Percentiles rank a stretch among this genome's conserved stretches.
Conservation (phyloP, 768 basidiomycete genomes). For the Lentinula guzmanii region DNA sequence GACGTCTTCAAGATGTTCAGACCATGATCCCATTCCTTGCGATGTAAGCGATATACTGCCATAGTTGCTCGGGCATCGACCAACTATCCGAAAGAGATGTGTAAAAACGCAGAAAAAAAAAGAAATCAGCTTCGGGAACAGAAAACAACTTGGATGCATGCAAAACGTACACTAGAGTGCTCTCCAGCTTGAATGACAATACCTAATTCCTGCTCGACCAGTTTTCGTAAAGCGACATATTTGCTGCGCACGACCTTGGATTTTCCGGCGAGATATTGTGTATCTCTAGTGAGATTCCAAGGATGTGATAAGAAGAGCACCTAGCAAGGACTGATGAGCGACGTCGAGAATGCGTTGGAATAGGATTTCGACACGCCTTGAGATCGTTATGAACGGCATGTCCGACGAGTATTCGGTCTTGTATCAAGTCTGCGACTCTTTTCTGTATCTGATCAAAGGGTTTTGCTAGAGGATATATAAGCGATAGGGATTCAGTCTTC, state of each 20-base stretch:
- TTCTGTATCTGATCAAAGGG: constrained; percentile 77
- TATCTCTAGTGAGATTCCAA: constrained; percentile 58
- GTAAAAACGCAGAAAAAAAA: neutral
- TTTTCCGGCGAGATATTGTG: constrained; percentile 56
- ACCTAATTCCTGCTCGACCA: constrained; percentile 75
- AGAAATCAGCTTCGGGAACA: neutral
- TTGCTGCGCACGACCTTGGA: constrained; percentile 56
- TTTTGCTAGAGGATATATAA: constrained; percentile 42
- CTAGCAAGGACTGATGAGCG: constrained; percentile 22
- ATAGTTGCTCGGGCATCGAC: constrained; percentile 93
- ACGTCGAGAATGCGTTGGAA: neutral
- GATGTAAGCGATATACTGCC: constrained; percentile 83
- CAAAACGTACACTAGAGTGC: constrained; percentile 74
- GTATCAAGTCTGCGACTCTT: constrained; percentile 66
- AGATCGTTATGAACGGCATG: constrained; percentile 92
- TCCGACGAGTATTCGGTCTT: constrained; percentile 78
- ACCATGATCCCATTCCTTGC: constrained; percentile 77
- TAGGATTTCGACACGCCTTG: constrained; percentile 42
- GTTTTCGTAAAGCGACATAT: constrained; percentile 69
- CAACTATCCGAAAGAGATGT: constrained; percentile 43
- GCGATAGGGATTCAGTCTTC: too few relatives aligned
- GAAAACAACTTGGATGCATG: neutral
- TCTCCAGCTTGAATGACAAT: constrained; percentile 82
- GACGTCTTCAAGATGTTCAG: constrained; percentile 6
- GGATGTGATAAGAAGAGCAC: constrained; percentile 70